A percentile compares a stretch with the other conserved stretches of the same genome.
Evolutionary conservation across 768 basidiomycete species (phyloP).

Genomic region (Mycena metata): DNA sequence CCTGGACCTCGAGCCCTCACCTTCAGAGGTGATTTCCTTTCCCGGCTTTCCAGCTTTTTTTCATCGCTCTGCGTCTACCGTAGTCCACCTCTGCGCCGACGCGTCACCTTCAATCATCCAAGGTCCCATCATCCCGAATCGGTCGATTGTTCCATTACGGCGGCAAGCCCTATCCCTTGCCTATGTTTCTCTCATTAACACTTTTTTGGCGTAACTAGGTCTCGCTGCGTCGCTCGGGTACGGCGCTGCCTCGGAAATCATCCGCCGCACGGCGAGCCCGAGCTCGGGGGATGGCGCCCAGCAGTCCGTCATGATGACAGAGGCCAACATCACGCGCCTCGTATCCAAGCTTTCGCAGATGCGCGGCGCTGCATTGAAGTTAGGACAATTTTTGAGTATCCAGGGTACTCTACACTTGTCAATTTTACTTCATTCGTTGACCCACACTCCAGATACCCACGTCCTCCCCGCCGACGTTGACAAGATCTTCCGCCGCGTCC

Average conservation of each 20-base stretch:
- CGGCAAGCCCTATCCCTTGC: conserved; percentile 58
- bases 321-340: conserved; percentile 89
- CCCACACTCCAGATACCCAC: conserved; percentile 78
- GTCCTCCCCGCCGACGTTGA: conserved; percentile 90
- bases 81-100: conserved; percentile 33
- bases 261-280: conserved; percentile 73
- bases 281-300: conserved; percentile 45
- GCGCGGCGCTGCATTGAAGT: conserved; percentile 95
- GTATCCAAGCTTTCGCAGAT: conserved; percentile 95
- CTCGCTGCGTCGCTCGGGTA: conserved; percentile 91
- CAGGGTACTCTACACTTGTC: conserved; percentile 67
- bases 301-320: conserved; percentile 85
- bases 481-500: conserved; percentile 89
- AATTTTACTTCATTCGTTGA: background rate
- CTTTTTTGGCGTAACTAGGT: conserved; percentile 60
- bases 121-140: conserved; percentile 90
- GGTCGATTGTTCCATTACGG: conserved; percentile 96
- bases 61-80: background rate
- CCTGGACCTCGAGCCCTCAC: background rate
- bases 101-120: conserved; percentile 80
- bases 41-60: background rate
- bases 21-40: background rate
- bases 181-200: background rate
- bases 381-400: conserved; percentile 98
- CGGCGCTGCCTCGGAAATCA: conserved; percentile 89